Evolutionary conservation across 441 rosid genomes (phyloP), one percentile per base, ranked within the genome.

Genomic region (Viola pubescens): DNA sequence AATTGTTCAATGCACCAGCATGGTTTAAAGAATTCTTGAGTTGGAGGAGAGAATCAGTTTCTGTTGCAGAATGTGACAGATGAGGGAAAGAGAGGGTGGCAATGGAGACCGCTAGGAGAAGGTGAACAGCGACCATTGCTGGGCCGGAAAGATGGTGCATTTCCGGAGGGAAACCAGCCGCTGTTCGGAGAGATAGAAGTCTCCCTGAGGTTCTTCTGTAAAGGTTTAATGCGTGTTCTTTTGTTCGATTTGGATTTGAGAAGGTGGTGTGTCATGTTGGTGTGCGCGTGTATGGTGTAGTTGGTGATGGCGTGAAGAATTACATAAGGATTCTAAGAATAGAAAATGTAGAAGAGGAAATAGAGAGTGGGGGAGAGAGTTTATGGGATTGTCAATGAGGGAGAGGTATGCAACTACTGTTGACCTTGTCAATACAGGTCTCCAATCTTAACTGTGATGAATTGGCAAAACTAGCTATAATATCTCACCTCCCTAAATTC

Each of bases 121-220:
- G 41, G 46, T 59, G 69, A 75, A 61, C 80, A 76, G 75, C 78
- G 73, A 79, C 79, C 87, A 82, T 82, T 55, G 75, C 73, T 46
- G 48, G 48, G 70, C 57, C 53, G 69, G 76, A 55, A 64, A 66
- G 37, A 45, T 19, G 12, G 47, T 57, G 53, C 42, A 56, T 62
- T 65, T 63, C 79, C 70, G 69, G 75, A 54, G 51, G 59, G 68
- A 66, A 75, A 68, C 50, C 63, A 78, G 78, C 81, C 78, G 73
- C 76, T 67, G 81, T 52, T 68, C 73, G 74, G 72, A 61, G 67
- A 67, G 60, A 64, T 53, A 41, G 56, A 48, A 59, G 57, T 57
- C 58, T 65, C 52, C 54, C 70, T 48, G 48, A 6, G 45, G 11
- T 64, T 61, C 16, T 42, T 68, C 46, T 59, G 52, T 43, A 38